Evolutionary conservation across 129 eudicot species (phyloP).

Genomic region (Cynara cardunculus): DNA sequence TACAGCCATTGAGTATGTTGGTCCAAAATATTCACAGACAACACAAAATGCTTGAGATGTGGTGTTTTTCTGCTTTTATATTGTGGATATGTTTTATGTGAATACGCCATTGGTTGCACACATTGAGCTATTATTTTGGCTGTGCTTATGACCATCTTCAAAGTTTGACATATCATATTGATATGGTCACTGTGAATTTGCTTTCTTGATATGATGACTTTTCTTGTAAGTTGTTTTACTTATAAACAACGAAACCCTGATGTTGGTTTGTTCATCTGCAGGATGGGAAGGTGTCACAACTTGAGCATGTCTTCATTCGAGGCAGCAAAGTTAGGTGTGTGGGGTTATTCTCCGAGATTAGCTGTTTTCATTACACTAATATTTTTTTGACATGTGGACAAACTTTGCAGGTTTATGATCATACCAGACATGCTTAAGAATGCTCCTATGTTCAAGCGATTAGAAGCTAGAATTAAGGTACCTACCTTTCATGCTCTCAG

Average conservation of each 20-base stretch:
- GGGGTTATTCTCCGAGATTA: neutral
- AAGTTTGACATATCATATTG: neutral
- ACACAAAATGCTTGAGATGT: neutral
- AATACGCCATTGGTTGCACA: too few relatives aligned
- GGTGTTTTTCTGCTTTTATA: too few relatives aligned
- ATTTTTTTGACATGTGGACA: neutral
- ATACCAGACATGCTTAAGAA: conserved; percentile 98
- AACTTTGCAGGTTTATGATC: conserved; percentile 69
- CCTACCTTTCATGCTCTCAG: neutral
- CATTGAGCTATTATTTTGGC: too few relatives aligned
- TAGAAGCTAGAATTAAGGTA: conserved; percentile 92
- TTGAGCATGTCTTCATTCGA: conserved; percentile 87
- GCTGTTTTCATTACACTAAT: neutral
- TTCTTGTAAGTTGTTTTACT: neutral
- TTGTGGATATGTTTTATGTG: too few relatives aligned
- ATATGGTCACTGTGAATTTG: neutral
- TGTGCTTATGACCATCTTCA: too few relatives aligned
- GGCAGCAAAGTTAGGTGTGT: conserved; percentile 93
- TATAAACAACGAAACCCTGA: neutral
- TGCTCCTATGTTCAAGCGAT: conserved; percentile 93
- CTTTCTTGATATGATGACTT: neutral
- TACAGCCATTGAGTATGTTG: too few relatives aligned
- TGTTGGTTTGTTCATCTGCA: conserved; percentile 12
- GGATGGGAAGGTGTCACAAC: conserved; percentile 93
- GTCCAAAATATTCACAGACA: too few relatives aligned